These are phyloP conservation scores for Dioszegia crocea DNA, from an alignment of 768 basidiomycete species.

Conservation along the genomic window DNA sequence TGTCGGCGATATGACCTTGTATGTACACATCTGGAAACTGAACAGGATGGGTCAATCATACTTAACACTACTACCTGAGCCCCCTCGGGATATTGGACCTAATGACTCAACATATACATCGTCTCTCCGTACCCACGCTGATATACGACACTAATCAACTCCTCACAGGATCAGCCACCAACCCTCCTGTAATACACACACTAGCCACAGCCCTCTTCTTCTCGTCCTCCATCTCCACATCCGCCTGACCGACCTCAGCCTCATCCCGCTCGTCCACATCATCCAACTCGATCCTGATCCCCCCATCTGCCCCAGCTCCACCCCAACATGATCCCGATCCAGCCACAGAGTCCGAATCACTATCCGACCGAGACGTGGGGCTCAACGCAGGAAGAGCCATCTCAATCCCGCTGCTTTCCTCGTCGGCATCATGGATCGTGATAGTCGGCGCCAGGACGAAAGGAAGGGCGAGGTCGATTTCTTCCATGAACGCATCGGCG, in stretches of 20 bases:
- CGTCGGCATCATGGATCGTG: not conserved
- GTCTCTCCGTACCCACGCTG: too few relatives aligned
- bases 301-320: not conserved
- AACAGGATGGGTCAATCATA: too few relatives aligned
- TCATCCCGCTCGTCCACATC: conserved; percentile 17
- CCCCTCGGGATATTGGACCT: too few relatives aligned
- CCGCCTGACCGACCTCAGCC: not conserved
- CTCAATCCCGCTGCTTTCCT: not conserved
- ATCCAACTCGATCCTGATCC: conserved; percentile 14
- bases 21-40: too few relatives aligned
- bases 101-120: not conserved
- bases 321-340: not conserved
- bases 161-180: not conserved
- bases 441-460: not conserved
- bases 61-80: too few relatives aligned
- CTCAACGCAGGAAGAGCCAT: not conserved
- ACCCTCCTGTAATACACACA: not conserved
- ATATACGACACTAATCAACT: not conserved
- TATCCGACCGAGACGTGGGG: not conserved
- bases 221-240: not conserved
- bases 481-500: conserved; percentile 1
- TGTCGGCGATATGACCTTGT: too few relatives aligned
- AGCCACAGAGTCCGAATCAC: not conserved
- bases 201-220: not conserved
- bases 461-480: conserved; percentile 1